These are phyloP conservation scores for Pythium guiyangense DNA, from an alignment of 352 stramenopile genomes.

Conservation along the genomic window DNA sequence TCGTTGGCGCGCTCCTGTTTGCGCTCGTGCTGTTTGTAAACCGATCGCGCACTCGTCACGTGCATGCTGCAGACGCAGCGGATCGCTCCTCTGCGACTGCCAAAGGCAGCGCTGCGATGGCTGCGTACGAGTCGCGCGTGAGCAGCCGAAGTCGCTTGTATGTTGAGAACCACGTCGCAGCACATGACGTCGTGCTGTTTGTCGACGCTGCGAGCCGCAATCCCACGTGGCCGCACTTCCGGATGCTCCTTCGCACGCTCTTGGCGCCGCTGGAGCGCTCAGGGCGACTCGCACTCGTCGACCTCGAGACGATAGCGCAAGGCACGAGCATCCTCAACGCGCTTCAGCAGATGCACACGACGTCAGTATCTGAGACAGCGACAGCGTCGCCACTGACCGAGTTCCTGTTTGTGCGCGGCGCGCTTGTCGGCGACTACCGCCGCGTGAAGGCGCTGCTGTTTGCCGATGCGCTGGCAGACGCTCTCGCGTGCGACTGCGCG, in stretches of 20 bases:
- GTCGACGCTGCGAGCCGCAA: constrained; percentile 1
- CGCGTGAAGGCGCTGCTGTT: constrained; percentile 18
- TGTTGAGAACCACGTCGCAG: constrained; percentile 5
- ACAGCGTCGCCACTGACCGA: constrained; percentile 6
- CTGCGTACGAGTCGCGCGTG: not conserved
- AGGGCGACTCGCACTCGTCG: constrained; percentile 11
- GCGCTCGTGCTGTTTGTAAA: constrained; percentile 1
- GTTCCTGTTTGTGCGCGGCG: constrained; percentile 24
- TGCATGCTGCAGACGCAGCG: not conserved
- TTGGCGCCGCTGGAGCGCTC: not conserved
- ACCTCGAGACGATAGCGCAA: constrained; percentile 22
- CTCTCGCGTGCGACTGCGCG: constrained; percentile 9
- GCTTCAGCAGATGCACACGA: constrained; percentile 9
- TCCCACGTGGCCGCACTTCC: not conserved
- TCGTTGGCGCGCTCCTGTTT: constrained; percentile 8
- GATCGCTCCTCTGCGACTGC: not conserved
- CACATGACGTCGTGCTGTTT: constrained; percentile 11
- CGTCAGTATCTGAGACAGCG: not conserved
- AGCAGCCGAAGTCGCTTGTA: constrained; percentile 2
- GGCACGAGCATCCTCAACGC: constrained; percentile 19
- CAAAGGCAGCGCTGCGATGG: not conserved
- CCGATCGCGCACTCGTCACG: not conserved
- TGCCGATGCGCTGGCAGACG: constrained; percentile 4
- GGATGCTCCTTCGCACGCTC: constrained; percentile 3
- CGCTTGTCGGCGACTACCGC: constrained; percentile 14